Percentiles rank a stretch among this genome's conserved stretches.
These are phyloP conservation scores for Serendipita sp. DNA, from an alignment of 768 basidiomycete genomes.

Conservation along the genomic window DNA sequence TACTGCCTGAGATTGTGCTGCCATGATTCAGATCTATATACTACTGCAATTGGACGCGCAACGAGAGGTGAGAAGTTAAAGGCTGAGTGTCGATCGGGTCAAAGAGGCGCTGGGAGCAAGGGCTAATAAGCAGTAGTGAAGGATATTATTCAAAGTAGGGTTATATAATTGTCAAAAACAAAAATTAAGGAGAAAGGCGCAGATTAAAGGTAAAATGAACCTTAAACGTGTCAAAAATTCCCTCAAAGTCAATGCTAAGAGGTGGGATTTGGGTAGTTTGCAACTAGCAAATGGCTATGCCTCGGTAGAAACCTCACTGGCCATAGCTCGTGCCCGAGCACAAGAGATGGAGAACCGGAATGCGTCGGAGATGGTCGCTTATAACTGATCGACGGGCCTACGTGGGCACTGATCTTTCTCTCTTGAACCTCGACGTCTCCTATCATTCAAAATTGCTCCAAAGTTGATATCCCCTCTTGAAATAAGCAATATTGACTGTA, in stretches of 20 bases:
- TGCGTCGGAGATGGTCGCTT: slow-evolving; percentile 13
- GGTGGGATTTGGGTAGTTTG: slow-evolving; percentile 94
- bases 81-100: too few relatives aligned
- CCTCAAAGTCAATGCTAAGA: slow-evolving; percentile 74
- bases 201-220: background rate
- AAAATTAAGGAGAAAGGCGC: background rate
- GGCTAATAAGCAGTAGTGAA: background rate
- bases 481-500: background rate
- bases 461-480: too few relatives aligned
- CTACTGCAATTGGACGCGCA: background rate
- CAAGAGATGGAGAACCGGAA: slow-evolving; percentile 49
- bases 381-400: slow-evolving; percentile 27
- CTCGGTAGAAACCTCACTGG: slow-evolving; percentile 93
- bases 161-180: background rate
- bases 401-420: background rate
- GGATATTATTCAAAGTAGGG: background rate
- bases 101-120: too few relatives aligned
- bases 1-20: slow-evolving; percentile 64
- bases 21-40: slow-evolving; percentile 29
- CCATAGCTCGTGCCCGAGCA: slow-evolving; percentile 92
- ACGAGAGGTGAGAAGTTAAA: background rate
- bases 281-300: slow-evolving; percentile 92
- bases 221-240: slow-evolving; percentile 63
- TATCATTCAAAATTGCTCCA: background rate
- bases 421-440: background rate